Evolutionary conservation across 2,329 filamentous ascomycete species (phyloP).

Genomic region (Lachnellula willkommii): DNA sequence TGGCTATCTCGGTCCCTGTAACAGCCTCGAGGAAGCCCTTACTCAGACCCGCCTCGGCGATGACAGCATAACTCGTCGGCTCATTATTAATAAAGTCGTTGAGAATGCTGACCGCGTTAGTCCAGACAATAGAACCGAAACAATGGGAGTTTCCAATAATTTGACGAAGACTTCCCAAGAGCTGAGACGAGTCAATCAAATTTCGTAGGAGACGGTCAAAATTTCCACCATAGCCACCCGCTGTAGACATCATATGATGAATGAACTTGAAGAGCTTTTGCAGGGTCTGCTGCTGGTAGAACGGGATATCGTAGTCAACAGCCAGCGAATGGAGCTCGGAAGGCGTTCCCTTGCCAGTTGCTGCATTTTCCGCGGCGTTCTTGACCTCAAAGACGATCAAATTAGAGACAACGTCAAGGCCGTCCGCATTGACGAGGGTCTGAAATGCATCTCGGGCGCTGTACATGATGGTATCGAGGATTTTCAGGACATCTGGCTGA

Average conservation of each 20-base stretch:
- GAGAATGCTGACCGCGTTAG: constrained; percentile 82
- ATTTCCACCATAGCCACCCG: constrained; percentile 63
- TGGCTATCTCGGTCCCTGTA: constrained; percentile 45
- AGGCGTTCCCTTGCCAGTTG: constrained; percentile 66
- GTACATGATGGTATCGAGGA: constrained; percentile 84
- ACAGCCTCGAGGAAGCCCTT: constrained; percentile 80
- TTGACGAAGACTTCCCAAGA: constrained; percentile 71
- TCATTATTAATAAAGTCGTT: constrained; percentile 98
- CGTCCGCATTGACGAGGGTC: constrained; percentile 73
- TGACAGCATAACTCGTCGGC: constrained; percentile 92
- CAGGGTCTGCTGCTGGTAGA: constrained; percentile 86
- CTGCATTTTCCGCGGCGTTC: constrained; percentile 60
- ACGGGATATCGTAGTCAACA: constrained; percentile 91
- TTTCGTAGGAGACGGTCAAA: constrained; percentile 89
- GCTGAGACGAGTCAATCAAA: constrained; percentile 83
- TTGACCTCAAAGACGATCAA: constrained; percentile 75
- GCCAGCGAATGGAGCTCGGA: constrained; percentile 68
- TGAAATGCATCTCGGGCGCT: constrained; percentile 79
- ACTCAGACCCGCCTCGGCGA: constrained; percentile 88
- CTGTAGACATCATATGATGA: constrained; percentile 87
- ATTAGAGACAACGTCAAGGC: constrained; percentile 85
- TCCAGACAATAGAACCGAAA: constrained; percentile 95
- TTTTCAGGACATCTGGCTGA: constrained; percentile 76
- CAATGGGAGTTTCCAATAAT: constrained; percentile 74
- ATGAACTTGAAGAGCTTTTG: constrained; percentile 95